Conservation (phyloP, 176 grass and related monocot species). For the Oryza glaberrima region DNA sequence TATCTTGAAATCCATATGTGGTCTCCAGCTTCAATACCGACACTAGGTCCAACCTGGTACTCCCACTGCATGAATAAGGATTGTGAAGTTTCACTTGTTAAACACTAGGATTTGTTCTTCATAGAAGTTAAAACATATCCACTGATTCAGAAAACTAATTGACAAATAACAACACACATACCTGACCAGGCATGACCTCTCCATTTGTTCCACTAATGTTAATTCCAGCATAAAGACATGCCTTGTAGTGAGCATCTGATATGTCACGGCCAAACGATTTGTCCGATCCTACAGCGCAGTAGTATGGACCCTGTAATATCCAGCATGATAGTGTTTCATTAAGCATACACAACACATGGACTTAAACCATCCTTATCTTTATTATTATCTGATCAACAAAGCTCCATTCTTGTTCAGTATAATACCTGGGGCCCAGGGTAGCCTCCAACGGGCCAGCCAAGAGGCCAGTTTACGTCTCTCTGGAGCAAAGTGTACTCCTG, state of each 20-base stretch:
- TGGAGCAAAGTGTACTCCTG: slow-evolving; percentile 98
- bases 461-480: slow-evolving; percentile 89
- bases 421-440: slow-evolving; percentile 97
- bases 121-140: slow-evolving; percentile 5
- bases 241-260: slow-evolving; percentile 99
- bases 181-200: slow-evolving; percentile 99
- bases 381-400: slow-evolving; percentile 4
- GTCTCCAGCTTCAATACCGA: slow-evolving; percentile 95
- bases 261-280: slow-evolving; percentile 99
- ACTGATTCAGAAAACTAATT: background rate
- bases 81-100: slow-evolving; percentile 33
- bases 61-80: slow-evolving; percentile 83
- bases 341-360: background rate
- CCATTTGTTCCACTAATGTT: slow-evolving; percentile 99
- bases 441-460: slow-evolving; percentile 97
- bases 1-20: slow-evolving; percentile 98
- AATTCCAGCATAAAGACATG: slow-evolving; percentile 94
- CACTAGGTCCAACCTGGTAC: slow-evolving; percentile 98
- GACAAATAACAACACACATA: slow-evolving; percentile 17
- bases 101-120: slow-evolving; percentile 20
- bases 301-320: slow-evolving; percentile 89
- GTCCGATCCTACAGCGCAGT: slow-evolving; percentile 87
- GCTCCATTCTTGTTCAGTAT: slow-evolving; percentile 6
- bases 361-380: background rate
- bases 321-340: background rate